Evolutionary conservation across 176 grass and related monocot genomes (phyloP), one percentile per base, ranked within the genome.

Genomic region (Cenchrus americanus): DNA sequence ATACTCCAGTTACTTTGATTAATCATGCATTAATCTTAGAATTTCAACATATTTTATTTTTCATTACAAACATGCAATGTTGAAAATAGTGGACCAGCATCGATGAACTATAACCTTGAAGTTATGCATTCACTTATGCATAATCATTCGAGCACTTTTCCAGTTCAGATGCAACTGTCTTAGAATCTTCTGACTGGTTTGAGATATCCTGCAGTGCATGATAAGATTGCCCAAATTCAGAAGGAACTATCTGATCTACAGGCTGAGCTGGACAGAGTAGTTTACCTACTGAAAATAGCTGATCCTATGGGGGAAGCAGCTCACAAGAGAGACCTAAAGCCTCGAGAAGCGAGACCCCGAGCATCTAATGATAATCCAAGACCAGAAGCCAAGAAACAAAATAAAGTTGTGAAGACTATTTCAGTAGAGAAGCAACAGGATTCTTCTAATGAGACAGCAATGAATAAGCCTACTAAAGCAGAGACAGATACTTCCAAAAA

Each of bases 221-320:
- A 96, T 81, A 92, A 90, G 50, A 66, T 99, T 83, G 21, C 53
- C 59, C 66, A 44, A 85, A 80, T 92, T 85, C 87, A 99, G 49
- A 95, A 96, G 88, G 93, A 94, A 58, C 44, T 99, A 59, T 87
- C 73, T 43, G 91, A 92, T 86, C 91, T 94, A 75, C 91, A 92
- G 83, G 61, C 44, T 62, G 91, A 99, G 73, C 80, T 95, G 67
- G 85, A 92, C 86, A 99, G 86, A 84, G 82, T 91, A 87, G 85
- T 86, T 43, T 99, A 96, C 79, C 76, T 99, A 80, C 89, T 96
- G 34, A 99, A 90, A 91, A 93, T 96, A 87, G 96, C 96, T 58
- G 96, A 99, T 77, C 93, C 96, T 73, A 92, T 89, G 81, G 96
- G 96, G 86, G 93, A 96, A 86, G 91, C 93, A 66, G 87, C 87